These are phyloP conservation scores for Fistulifera pelliculosa DNA, from an alignment of 108 stramenopile genomes.

Conservation along the genomic window DNA sequence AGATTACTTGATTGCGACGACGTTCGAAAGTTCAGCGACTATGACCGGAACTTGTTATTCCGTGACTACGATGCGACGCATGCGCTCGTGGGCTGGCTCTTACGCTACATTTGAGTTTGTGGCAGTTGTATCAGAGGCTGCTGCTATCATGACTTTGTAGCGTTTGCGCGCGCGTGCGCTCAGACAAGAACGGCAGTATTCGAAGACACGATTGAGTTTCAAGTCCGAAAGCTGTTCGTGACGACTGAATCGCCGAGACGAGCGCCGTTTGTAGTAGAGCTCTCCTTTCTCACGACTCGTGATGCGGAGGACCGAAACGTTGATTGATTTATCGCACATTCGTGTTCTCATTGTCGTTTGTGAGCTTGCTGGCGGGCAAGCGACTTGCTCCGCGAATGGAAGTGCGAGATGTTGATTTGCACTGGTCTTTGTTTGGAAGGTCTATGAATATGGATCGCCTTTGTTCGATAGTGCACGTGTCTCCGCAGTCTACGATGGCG, in stretches of 20 bases:
- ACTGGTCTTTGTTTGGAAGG: too few relatives aligned
- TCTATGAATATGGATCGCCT: too few relatives aligned
- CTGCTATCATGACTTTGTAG: neutral
- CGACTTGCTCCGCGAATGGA: too few relatives aligned
- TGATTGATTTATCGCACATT: slow-evolving; percentile 58
- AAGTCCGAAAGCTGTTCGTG: slow-evolving; percentile 57
- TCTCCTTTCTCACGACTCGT: slow-evolving; percentile 83
- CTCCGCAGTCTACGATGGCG: too few relatives aligned
- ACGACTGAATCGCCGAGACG: slow-evolving; percentile 47
- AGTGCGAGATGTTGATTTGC: too few relatives aligned
- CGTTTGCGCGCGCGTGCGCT: slow-evolving; percentile 63
- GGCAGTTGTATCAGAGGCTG: too few relatives aligned
- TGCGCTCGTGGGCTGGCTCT: neutral
- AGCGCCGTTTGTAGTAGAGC: slow-evolving; percentile 53
- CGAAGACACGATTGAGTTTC: slow-evolving; percentile 53
- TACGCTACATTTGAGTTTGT: too few relatives aligned
- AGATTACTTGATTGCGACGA: too few relatives aligned
- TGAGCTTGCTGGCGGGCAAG: too few relatives aligned
- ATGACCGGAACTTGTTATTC: too few relatives aligned
- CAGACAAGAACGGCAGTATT: slow-evolving; percentile 78
- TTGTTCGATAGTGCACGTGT: too few relatives aligned
- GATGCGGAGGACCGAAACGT: slow-evolving; percentile 62
- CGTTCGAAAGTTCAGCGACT: too few relatives aligned
- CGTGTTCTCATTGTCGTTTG: slow-evolving; percentile 67
- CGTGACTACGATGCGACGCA: slow-evolving; percentile 12